phyloP scores from a whole-genome alignment of 257 asterid species.

The Striga asiatica region DNA sequence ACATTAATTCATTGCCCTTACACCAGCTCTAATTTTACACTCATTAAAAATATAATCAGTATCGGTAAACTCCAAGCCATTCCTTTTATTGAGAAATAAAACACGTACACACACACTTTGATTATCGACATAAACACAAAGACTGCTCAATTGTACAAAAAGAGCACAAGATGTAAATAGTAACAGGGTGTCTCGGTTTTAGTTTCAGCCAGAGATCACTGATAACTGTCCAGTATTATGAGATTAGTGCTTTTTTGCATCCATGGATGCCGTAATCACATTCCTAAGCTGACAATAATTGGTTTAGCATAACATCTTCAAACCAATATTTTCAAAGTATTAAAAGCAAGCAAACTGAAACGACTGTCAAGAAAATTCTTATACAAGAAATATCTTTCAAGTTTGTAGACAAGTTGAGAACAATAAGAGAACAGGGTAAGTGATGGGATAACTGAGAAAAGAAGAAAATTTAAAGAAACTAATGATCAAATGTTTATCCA shows the following conservation, averaged over 20 bases:
- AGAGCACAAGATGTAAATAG: background rate
- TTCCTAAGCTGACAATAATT: background rate
- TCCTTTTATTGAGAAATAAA: too few species aligned
- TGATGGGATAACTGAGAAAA: background rate
- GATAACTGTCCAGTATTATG: background rate
- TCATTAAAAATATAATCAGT: too few species aligned
- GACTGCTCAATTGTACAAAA: background rate
- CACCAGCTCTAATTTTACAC: too few species aligned
- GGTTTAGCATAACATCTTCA: background rate
- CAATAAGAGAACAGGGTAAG: conserved; percentile 2
- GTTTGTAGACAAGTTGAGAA: background rate
- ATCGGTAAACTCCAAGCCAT: too few species aligned
- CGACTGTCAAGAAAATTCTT: background rate
- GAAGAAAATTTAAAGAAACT: background rate
- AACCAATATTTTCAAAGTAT: background rate
- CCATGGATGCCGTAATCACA: background rate
- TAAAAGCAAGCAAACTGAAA: conserved; percentile 1
- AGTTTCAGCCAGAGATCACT: background rate
- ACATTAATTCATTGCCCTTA: background rate
- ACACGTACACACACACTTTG: background rate
- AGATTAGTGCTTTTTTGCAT: background rate
- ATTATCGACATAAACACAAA: background rate
- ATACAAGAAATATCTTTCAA: background rate
- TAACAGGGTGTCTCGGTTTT: background rate
- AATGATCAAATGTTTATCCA: background rate